phyloP scores from a whole-genome alignment of 441 rosid species.

The Pelargonium fulgidum region DNA sequence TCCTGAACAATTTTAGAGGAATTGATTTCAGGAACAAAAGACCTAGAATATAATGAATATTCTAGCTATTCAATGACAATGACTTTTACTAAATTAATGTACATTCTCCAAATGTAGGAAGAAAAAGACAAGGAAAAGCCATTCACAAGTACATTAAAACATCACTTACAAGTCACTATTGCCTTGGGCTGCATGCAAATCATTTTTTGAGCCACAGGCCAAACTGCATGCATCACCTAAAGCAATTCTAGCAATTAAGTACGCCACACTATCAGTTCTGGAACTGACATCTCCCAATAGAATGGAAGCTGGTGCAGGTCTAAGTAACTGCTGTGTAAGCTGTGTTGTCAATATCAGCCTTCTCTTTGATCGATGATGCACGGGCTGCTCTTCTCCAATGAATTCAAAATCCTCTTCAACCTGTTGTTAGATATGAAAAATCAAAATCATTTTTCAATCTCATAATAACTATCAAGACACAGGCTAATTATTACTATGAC shows the following conservation, averaged over 20 bases:
- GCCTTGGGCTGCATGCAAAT: slow-evolving; percentile 18
- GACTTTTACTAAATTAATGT: neutral
- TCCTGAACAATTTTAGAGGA: slow-evolving; percentile 29
- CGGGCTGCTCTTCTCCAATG: slow-evolving; percentile 8
- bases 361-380: slow-evolving; percentile 45
- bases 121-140: neutral
- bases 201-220: slow-evolving; percentile 24
- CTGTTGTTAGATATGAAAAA: slow-evolving; percentile 34
- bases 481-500: slow-evolving; percentile 9
- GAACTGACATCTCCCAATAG: slow-evolving; percentile 41
- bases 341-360: slow-evolving; percentile 69
- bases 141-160: neutral
- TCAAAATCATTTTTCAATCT: slow-evolving; percentile 12
- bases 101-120: neutral
- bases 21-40: neutral
- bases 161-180: slow-evolving; percentile 37
- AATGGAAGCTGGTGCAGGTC: slow-evolving; percentile 42
- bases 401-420: slow-evolving; percentile 47
- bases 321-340: slow-evolving; percentile 67
- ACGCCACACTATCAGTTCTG: slow-evolving; percentile 45
- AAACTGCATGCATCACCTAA: slow-evolving; percentile 58
- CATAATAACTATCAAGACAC: neutral
- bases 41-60: neutral
- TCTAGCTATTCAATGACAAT: slow-evolving; percentile 2
- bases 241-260: slow-evolving; percentile 47